Evolutionary conservation across 495 filamentous ascomycete species (phyloP).

Genomic region (Glutinoglossum americanum): DNA sequence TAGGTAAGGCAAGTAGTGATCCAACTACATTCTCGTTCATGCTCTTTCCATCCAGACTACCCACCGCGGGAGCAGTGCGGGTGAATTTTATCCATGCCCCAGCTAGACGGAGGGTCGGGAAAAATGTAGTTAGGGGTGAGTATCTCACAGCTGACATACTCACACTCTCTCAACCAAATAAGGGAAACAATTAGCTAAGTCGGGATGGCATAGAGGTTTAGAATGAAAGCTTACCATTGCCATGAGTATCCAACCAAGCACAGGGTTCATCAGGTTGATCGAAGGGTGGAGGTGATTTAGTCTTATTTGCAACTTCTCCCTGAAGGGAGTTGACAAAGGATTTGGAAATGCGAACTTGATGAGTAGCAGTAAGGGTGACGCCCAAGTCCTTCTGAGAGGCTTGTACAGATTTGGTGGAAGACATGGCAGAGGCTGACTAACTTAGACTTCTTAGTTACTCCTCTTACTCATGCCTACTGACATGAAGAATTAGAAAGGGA

Average conservation of each 20-base stretch:
- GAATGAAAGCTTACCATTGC: background rate
- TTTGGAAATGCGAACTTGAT: background rate
- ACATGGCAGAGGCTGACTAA: background rate
- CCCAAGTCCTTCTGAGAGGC: background rate
- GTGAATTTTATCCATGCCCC: too few species aligned
- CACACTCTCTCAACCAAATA: background rate
- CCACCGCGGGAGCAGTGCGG: too few species aligned
- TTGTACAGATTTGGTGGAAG: background rate
- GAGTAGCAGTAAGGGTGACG: background rate
- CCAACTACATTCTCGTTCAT: too few species aligned
- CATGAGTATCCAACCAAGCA: background rate
- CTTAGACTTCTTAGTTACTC: too few species aligned
- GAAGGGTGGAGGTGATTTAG: background rate
- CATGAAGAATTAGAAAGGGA: too few species aligned
- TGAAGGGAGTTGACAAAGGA: background rate
- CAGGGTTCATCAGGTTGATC: background rate
- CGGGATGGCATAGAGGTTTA: background rate
- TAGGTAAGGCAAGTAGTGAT: too few species aligned
- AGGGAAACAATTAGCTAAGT: background rate
- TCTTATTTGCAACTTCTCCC: background rate
- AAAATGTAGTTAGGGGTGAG: too few species aligned
- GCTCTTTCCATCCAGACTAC: too few species aligned
- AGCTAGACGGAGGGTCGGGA: too few species aligned
- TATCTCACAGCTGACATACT: too few species aligned
- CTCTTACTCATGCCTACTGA: too few species aligned